phyloP scores from a whole-genome alignment of 306 rosid species.

The Begonia loranthoides region DNA sequence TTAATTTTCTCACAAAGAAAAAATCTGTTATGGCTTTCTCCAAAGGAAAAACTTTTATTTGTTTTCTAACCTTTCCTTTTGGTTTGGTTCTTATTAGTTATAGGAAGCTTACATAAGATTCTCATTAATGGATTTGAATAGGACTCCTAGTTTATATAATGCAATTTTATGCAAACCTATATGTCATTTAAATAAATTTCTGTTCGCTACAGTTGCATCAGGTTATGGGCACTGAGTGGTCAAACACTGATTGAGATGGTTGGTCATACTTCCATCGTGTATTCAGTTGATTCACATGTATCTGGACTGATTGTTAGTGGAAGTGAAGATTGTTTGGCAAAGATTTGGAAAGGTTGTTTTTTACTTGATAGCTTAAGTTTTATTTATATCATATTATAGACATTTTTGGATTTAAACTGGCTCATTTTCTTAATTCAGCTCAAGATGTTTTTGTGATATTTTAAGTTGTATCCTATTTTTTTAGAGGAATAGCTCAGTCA shows the following conservation, averaged over 20 bases:
- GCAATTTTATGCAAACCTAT: too few species aligned
- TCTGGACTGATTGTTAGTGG: conserved; percentile 86
- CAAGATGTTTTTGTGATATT: background rate
- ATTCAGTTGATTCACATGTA: conserved; percentile 81
- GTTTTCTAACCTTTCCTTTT: too few species aligned
- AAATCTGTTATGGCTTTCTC: too few species aligned
- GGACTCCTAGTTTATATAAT: too few species aligned
- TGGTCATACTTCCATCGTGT: conserved; percentile 83
- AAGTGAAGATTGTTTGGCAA: conserved; percentile 76
- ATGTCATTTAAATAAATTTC: too few species aligned
- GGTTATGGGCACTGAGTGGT: conserved; percentile 83
- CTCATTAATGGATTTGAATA: too few species aligned
- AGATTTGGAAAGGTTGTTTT: conserved; percentile 85
- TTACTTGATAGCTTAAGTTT: background rate
- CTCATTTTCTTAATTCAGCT: background rate
- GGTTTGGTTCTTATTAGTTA: too few species aligned
- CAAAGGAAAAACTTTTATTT: too few species aligned
- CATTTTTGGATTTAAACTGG: background rate
- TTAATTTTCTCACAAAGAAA: too few species aligned
- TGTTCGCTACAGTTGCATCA: conserved; percentile 44
- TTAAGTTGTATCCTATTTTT: background rate
- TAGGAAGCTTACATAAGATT: too few species aligned
- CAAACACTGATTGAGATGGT: conserved; percentile 82
- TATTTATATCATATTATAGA: background rate
- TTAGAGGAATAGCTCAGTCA: too few species aligned